Percentiles rank a stretch among this genome's conserved stretches.
Evolutionary conservation across 2,329 filamentous ascomycete species (phyloP).

Genomic region (Dactylellina haptotyla): DNA sequence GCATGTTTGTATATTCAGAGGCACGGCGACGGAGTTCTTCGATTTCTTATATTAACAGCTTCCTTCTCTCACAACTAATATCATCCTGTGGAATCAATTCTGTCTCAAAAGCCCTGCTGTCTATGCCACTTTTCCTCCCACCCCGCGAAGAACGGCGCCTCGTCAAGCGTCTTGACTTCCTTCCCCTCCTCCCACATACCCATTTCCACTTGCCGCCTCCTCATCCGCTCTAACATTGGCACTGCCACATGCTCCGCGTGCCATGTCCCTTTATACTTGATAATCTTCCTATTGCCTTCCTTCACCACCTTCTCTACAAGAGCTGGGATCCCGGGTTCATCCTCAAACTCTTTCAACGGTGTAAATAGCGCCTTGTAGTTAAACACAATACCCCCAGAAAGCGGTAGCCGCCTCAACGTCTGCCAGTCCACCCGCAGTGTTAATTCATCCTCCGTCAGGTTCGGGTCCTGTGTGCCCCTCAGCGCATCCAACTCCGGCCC

Average conservation of each 20-base stretch:
- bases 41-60: not conserved
- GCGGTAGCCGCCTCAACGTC: conserved; percentile 79
- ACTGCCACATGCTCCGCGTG: conserved; percentile 79
- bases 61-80: not conserved
- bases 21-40: conserved; percentile 10
- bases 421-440: conserved; percentile 87
- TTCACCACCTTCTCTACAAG: conserved; percentile 75
- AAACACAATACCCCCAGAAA: conserved; percentile 80
- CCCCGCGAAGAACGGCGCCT: conserved; percentile 78
- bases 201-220: conserved; percentile 72
- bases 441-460: conserved; percentile 70
- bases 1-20: not conserved
- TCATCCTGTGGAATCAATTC: too few relatives aligned
- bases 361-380: conserved; percentile 92
- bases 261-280: conserved; percentile 85
- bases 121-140: conserved; percentile 80
- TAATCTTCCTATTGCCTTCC: conserved; percentile 75
- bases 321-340: conserved; percentile 78
- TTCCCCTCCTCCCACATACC: conserved; percentile 72
- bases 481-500: conserved; percentile 70
- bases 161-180: conserved; percentile 75
- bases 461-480: conserved; percentile 69
- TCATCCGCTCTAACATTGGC: conserved; percentile 72
- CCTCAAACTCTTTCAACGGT: conserved; percentile 73
- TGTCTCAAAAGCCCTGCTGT: conserved; percentile 69